Base-by-base conservation (phyloP, 2,329 filamentous ascomycete species). In the Beauveria australis region DNA sequence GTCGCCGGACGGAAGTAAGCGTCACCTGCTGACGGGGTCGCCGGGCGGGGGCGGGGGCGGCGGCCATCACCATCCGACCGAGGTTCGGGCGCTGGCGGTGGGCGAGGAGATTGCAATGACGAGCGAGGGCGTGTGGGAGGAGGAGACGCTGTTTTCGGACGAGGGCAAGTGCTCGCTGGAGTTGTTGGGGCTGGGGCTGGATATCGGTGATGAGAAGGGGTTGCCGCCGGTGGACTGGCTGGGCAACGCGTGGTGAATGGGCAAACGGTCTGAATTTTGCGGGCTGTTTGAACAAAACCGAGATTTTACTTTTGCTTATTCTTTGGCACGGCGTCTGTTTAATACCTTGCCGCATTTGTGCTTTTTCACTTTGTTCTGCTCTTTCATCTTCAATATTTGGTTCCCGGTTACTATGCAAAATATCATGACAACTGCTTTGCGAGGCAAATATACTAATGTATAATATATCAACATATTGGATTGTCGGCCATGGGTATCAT, bases 71-170 rank as follows among this genome's bases (percentile, higher is more conserved):
- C 41, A 63, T 9, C 56, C 58, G 1, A 80, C 78, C 0, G 74
- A 78, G 61, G 73, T 79, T 4, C 62, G 81, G 43, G 72, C 73
- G 3, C 67, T 82, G 5, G 69, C 66, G 0, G 68, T 71, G 26
- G 79, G 78, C 18, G 76, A 79, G 55, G 75, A 79, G 63, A 72
- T 79, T 3, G 65, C 71, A 2, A 67, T 80, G 52, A 76, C 72
- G 16, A 73, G 71, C 37, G 75, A 75, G 16, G 76, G 78, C 1
- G 63, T 76, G 14, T 70, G 71, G 64, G 63, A 67, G 40, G 63
- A 54, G 8, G 41, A 48, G 22, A 28, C 30, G 9, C 43, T 51
- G n/a, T 59, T 54, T 41, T 51, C 41, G 18, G 60, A 62, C 4
- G 55, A 53, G 26, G 16, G 47, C 3, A 41, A 53, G 5, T 3